These are phyloP conservation scores for Yamadazyma sp. DNA, from an alignment of 1,139 yeast genomes.

Conservation along the genomic window DNA sequence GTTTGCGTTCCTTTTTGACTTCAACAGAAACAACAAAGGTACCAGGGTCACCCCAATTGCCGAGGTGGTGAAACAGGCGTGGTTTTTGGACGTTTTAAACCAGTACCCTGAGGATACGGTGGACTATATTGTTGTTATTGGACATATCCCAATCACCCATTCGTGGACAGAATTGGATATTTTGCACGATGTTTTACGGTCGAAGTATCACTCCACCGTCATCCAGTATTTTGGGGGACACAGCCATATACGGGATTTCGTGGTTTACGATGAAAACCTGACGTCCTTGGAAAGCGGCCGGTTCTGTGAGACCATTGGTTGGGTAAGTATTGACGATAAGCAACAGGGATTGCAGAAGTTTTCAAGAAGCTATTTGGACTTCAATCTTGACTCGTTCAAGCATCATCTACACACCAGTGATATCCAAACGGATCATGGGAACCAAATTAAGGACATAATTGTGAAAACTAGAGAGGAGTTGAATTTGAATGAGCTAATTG, in stretches of 20 bases:
- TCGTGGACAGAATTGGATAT: slow-evolving; percentile 55
- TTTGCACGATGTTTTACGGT: slow-evolving; percentile 56
- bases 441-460: slow-evolving; percentile 46
- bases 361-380: slow-evolving; percentile 75
- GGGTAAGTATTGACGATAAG: slow-evolving; percentile 57
- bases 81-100: slow-evolving; percentile 61
- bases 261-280: slow-evolving; percentile 62
- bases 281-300: slow-evolving; percentile 89
- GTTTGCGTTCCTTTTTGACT: slow-evolving; percentile 80
- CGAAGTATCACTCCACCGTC: slow-evolving; percentile 55
- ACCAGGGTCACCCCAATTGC: slow-evolving; percentile 66
- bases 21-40: slow-evolving; percentile 57
- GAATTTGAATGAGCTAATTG: slow-evolving; percentile 56
- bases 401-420: slow-evolving; percentile 45
- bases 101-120: slow-evolving; percentile 43
- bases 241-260: slow-evolving; percentile 86
- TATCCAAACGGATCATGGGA: slow-evolving; percentile 55
- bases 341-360: slow-evolving; percentile 21
- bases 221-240: slow-evolving; percentile 95
- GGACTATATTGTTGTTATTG: slow-evolving; percentile 69
- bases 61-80: slow-evolving; percentile 53
- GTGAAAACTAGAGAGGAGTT: slow-evolving; percentile 46
- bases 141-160: slow-evolving; percentile 76
- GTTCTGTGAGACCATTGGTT: slow-evolving; percentile 90
- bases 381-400: slow-evolving; percentile 67